These are phyloP conservation scores for Phellopilus nigrolimitatus DNA, from an alignment of 1,284 basidiomycete species.

Conservation along the genomic window DNA sequence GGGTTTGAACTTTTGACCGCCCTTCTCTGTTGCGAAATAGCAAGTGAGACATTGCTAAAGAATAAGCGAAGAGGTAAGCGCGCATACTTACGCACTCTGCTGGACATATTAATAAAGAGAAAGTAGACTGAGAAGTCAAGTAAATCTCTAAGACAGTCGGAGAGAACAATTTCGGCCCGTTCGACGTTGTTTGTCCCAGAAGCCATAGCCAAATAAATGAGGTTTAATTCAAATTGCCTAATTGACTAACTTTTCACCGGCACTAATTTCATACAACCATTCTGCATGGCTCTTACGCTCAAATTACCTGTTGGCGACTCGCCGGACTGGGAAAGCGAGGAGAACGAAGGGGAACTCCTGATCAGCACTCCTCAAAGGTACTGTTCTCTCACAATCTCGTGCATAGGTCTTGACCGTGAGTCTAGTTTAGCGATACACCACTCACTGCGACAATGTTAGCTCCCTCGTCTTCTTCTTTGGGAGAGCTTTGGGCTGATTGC, in stretches of 20 bases:
- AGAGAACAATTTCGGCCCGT: too few species aligned
- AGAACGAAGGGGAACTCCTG: constrained; percentile 33
- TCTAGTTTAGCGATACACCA: constrained; percentile 51
- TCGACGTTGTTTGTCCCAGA: background rate
- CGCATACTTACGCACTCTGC: constrained; percentile 66
- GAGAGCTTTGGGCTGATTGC: constrained; percentile 6
- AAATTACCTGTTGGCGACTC: constrained; percentile 48
- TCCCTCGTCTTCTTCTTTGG: background rate
- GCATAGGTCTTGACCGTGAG: constrained; percentile 8
- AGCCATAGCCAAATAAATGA: constrained; percentile 1
- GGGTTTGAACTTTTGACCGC: constrained; percentile 62
- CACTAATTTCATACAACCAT: too few species aligned
- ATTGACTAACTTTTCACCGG: too few species aligned
- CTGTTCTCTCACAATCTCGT: constrained; percentile 13
- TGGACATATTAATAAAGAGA: constrained; percentile 54
- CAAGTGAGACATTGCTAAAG: constrained; percentile 10
- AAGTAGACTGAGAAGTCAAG: background rate
- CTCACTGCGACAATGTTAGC: constrained; percentile 65
- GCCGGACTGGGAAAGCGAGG: constrained; percentile 54
- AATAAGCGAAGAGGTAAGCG: constrained; percentile 2
- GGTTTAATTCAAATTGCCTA: too few species aligned
- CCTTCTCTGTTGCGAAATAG: constrained; percentile 51
- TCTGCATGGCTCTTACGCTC: constrained; percentile 25
- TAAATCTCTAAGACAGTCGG: background rate
- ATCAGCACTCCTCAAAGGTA: constrained; percentile 55